Percentiles rank a stretch among this genome's conserved stretches.
Evolutionary conservation across 768 basidiomycete genomes (phyloP).

Genomic region (Gloeopeniophorella convolvens): DNA sequence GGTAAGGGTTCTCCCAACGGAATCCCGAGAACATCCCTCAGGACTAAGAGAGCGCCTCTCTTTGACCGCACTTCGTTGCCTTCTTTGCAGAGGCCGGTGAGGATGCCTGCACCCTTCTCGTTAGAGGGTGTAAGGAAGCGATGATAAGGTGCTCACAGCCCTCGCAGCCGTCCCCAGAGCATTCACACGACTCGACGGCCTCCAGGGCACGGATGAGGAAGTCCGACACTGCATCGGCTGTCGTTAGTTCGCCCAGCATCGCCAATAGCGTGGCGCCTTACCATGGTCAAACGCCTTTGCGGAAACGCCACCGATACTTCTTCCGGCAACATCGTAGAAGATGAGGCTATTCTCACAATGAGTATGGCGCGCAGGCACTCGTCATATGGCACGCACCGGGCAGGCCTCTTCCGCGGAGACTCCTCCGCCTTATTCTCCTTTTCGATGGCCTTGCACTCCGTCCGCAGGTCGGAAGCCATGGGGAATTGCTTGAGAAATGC

Average conservation of each 20-base stretch:
- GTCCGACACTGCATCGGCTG: conserved; percentile 38
- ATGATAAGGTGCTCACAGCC: conserved; percentile 43
- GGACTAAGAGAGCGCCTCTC: conserved; percentile 60
- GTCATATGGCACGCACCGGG: conserved; percentile 36
- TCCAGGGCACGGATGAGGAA: conserved; percentile 54
- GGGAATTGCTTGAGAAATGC: conserved; percentile 75
- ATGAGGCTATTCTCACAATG: conserved; percentile 48
- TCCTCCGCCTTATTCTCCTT: conserved; percentile 58
- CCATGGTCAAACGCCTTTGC: conserved; percentile 81
- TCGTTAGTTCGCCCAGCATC: neutral
- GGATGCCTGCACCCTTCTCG: conserved; percentile 45
- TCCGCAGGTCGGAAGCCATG: conserved; percentile 60
- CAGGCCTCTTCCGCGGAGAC: conserved; percentile 60
- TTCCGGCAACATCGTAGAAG: conserved; percentile 70
- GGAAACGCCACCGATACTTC: conserved; percentile 56
- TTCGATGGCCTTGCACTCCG: conserved; percentile 77
- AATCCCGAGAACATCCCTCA: conserved; percentile 51
- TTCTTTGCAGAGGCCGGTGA: conserved; percentile 60
- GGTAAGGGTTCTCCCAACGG: conserved; percentile 34
- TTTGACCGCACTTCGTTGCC: conserved; percentile 71
- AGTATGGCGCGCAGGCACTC: neutral
- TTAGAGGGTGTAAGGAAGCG: neutral
- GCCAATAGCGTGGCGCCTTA: conserved; percentile 25
- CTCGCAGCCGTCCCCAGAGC: conserved; percentile 63
- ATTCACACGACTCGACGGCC: conserved; percentile 54